Evolutionary conservation across 495 filamentous ascomycete genomes (phyloP), one percentile per base, ranked within the genome.

Genomic region (Hyphodiscus hymeniophilus): DNA sequence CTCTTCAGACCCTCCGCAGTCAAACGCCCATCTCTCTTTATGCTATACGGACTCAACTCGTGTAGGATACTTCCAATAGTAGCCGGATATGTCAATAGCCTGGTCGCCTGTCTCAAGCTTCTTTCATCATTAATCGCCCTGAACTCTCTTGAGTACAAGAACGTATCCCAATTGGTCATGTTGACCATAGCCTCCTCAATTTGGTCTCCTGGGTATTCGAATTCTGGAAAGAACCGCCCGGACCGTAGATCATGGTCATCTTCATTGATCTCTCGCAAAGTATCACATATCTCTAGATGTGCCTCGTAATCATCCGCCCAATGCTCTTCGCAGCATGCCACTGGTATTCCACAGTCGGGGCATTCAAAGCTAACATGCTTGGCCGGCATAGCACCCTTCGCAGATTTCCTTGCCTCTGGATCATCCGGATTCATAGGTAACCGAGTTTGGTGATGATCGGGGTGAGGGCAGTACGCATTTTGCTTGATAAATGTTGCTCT

Each of bases 121-220:
- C 90, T 73, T 50, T 91, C 88, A 35, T 85, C 77, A 55, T 99
- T 86, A 58, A 99, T 85, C 7, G 92, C 92, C 31, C 78, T 73
- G 59, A 89, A 96, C 48, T 90, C 80, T 36, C 94, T 74, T 2
- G 89, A 87, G 60, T 95, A 99, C 39, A 97, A 66, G 50, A 88
- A 87, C 0, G 92, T 96, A 60, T 99, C 92, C 92, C 92, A 99
- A 63, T 92, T 97, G 26, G 85, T 95, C 84, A 97, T 90, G 69
- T 99, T 99, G 43, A 94, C 76, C 54, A 91, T 69, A 42, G 85
- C 85, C 60, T 95, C 90, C 47, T 96, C 90, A 64, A 94, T 81
- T 66, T 95, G 91, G 23, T 78, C 74, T 3, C 79, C 85, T 0
- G 92, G 87, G 60, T 94, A 95, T 42, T 87, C 75, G 63, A 96